Evolutionary conservation across 352 stramenopile genomes (phyloP), one percentile per base, ranked within the genome.

Genomic region (Peronospora farinosa): DNA sequence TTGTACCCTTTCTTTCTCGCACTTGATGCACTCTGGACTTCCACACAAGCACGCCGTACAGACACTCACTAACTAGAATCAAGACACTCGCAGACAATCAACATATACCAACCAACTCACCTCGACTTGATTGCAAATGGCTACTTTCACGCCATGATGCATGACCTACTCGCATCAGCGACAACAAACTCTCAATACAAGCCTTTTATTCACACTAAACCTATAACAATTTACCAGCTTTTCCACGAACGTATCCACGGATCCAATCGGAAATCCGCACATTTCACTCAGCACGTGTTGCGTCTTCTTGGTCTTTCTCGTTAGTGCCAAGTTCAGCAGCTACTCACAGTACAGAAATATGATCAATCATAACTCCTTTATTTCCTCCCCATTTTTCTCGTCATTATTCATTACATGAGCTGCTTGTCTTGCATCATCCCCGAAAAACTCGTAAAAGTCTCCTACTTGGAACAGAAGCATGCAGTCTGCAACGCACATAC

Each of bases 371-470:
- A 27, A 4, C 7, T 13, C 2, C 16, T 0, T n/a, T 23, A 37
- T n/a, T 41, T 17, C 5, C 23, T 23, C 7, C 2, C 21, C 19
- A 9, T 3, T 16, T 31, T 9, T 41, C 15, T 11, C 21, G 28
- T 13, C 1, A 33, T 15, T 13, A 5, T 6, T 16, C 37, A 35
- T 43, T 67, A 91, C 80, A 41, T 84, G 70, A 44, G 80, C 86
- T 19, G 75, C 80, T 17, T 73, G 69, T 9, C 77, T 56, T 7
- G 80, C 80, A 46, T 91, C 80, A 30, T 87, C 77, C 5, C 77
- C 73, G 40, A 91, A 91, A 53, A 91, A 84, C 58, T 91, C 80
- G 63, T 88, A 91, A 23, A 91, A 91, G 47, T 91, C 80, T 39
- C 79, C 80, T 17, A 91, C 80, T 70, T 91, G 80, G 47, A 88